phyloP scores from a whole-genome alignment of 176 grass and related monocot genomes.

The Calamus simplicifolius region DNA sequence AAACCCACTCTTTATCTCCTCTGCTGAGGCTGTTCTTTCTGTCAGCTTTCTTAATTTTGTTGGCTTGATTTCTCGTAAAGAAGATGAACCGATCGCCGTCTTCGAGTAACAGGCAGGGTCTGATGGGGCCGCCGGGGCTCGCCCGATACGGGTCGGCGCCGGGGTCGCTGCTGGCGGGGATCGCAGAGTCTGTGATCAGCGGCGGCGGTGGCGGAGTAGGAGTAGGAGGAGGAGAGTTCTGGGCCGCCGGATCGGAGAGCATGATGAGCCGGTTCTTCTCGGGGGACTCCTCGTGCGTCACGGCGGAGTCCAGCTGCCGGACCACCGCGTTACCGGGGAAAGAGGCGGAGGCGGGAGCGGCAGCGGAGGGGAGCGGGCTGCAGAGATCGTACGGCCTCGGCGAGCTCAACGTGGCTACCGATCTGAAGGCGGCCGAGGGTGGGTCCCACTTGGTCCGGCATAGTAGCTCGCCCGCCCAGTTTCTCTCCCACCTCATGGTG shows the following conservation, averaged over 20 bases:
- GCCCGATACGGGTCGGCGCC: slow-evolving; percentile 13
- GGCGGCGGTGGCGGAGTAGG: neutral
- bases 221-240: neutral
- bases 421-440: neutral
- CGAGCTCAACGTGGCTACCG: slow-evolving; percentile 30
- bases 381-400: slow-evolving; percentile 24
- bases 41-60: too few relatives aligned
- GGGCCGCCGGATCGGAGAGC: neutral
- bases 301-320: slow-evolving; percentile 64
- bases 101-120: too few relatives aligned
- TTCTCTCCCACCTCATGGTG: slow-evolving; percentile 65
- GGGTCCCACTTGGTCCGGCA: slow-evolving; percentile 40
- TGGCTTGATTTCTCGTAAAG: too few relatives aligned
- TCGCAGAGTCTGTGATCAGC: slow-evolving; percentile 49
- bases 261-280: slow-evolving; percentile 44
- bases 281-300: slow-evolving; percentile 45
- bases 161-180: slow-evolving; percentile 49
- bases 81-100: too few relatives aligned
- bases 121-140: too few relatives aligned
- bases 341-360: too few relatives aligned
- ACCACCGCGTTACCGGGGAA: neutral
- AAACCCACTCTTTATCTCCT: too few relatives aligned
- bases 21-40: too few relatives aligned
- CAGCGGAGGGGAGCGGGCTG: neutral
- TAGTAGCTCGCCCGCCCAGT: slow-evolving; percentile 83